Base-by-base conservation (phyloP, 2,329 filamentous ascomycete genomes). In the Clarireedia homoeocarpa region DNA sequence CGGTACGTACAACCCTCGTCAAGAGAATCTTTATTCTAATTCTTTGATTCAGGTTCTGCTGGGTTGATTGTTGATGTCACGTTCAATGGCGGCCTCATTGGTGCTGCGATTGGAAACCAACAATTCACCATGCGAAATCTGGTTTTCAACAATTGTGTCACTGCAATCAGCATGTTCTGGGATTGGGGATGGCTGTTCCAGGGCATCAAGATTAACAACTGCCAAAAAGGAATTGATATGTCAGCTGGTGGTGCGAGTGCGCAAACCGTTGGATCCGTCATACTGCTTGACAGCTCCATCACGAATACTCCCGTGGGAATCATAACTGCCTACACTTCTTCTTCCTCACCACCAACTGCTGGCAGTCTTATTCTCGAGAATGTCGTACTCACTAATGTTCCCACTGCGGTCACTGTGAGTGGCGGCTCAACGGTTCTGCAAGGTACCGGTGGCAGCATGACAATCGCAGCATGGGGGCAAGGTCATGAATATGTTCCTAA, bases 341-440 rank as follows among this genome's bases (percentile, higher is more conserved):
- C 83, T n/a, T 74, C 79, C 54, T 73, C 72, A 26, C 71, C 74
- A 38, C 74, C 74, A 5, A 88, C 87, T 63, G 91, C 89, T 66
- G 89, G 88, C 60, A 89, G 87, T 10, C 78, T 96, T 47, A 78
- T 95, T 61, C 70, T 96, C 4, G 88, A 95, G 73, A 96, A 96
- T 63, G 88, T 94, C 39, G 88, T 95, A 72, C 89, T 96, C 72
- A 74, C 72, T 62, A 76, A 77, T 51, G 83, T 88, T 49, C 75
- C 77, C 2, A 77, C 79, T 17, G 88, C 88, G 24, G 80, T 96
- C 56, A 69, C 78, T 64, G 77, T 34, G 30, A 34, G 78, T 61
- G 70, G 74, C 20, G 75, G 74, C 59, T 84, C 82, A 40, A 74
- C 77, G 45, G 71, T 72, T 5, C 74, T 95, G 39, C 78, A 95